Evolutionary conservation across 306 rosid species (phyloP).

Genomic region (Lathyrus oleraceus): DNA sequence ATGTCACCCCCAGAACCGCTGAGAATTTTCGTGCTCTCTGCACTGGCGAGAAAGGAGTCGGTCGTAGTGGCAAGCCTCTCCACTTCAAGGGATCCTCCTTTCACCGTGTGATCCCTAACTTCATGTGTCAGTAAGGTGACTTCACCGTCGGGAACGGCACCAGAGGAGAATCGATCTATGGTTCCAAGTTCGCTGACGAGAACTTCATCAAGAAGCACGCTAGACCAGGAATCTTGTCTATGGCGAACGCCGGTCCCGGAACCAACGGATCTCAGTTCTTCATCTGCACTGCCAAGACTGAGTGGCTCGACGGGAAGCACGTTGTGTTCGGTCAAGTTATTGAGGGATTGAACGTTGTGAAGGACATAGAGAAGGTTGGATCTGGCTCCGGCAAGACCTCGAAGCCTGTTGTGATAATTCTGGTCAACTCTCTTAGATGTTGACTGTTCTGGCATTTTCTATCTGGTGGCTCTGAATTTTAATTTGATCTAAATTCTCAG

Average conservation of each 20-base stretch:
- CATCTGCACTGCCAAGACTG: constrained; percentile 77
- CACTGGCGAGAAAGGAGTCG: constrained; percentile 90
- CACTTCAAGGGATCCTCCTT: constrained; percentile 83
- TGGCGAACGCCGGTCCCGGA: constrained; percentile 93
- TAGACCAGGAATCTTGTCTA: constrained; percentile 78
- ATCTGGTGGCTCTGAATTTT: constrained; percentile 36
- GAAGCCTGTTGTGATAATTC: no score
- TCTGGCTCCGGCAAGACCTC: no score
- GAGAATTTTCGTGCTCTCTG: constrained; percentile 97
- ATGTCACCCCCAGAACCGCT: constrained; percentile 72
- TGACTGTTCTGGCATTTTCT: no score
- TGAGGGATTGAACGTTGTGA: constrained; percentile 57
- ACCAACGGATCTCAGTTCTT: constrained; percentile 97
- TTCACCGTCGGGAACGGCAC: constrained; percentile 95
- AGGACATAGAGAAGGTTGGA: no score
- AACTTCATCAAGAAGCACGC: constrained; percentile 92
- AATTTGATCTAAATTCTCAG: not conserved
- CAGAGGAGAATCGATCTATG: constrained; percentile 93
- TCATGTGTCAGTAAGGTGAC: constrained; percentile 98
- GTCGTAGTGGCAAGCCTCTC: constrained; percentile 69
- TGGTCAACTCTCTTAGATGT: no score
- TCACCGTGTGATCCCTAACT: constrained; percentile 90
- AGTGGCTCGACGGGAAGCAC: constrained; percentile 93
- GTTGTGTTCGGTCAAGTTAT: constrained; percentile 79
- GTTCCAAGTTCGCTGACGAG: constrained; percentile 86